These are phyloP conservation scores for Paspalum vaginatum DNA, from an alignment of 176 grass and related monocot genomes.

Conservation along the genomic window DNA sequence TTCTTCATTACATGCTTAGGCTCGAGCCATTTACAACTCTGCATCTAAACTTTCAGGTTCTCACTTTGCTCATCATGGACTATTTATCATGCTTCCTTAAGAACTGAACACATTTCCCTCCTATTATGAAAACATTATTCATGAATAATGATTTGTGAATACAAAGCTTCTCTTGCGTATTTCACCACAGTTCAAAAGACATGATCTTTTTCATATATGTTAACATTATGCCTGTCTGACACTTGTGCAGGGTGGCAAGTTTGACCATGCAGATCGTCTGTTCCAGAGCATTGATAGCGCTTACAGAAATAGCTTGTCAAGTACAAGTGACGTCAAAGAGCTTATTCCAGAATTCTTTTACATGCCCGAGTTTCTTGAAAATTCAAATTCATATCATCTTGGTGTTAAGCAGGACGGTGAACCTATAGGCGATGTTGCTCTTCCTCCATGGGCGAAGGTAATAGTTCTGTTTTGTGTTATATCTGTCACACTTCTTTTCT, in stretches of 20 bases:
- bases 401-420: slow-evolving; percentile 97
- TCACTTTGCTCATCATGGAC: slow-evolving; percentile 34
- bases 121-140: slow-evolving; percentile 28
- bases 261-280: slow-evolving; percentile 97
- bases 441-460: slow-evolving; percentile 96
- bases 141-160: slow-evolving; percentile 1
- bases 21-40: slow-evolving; percentile 66
- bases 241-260: slow-evolving; percentile 80
- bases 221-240: slow-evolving; percentile 15
- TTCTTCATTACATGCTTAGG: slow-evolving; percentile 94
- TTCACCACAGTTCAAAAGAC: slow-evolving; percentile 7
- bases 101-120: slow-evolving; percentile 1
- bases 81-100: slow-evolving; percentile 23
- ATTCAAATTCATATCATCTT: slow-evolving; percentile 92
- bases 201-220: background rate
- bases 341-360: slow-evolving; percentile 99
- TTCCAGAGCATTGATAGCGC: slow-evolving; percentile 92
- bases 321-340: slow-evolving; percentile 98
- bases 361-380: slow-evolving; percentile 95
- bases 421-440: slow-evolving; percentile 83
- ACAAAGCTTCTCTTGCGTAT: background rate
- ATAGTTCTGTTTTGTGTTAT: slow-evolving; percentile 21
- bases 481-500: slow-evolving; percentile 3
- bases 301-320: slow-evolving; percentile 84
- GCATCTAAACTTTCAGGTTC: slow-evolving; percentile 56